Evolutionary conservation across 805 yeast species (phyloP), one percentile per base, ranked within the genome.

Genomic region (Candida cerambycidarum): DNA sequence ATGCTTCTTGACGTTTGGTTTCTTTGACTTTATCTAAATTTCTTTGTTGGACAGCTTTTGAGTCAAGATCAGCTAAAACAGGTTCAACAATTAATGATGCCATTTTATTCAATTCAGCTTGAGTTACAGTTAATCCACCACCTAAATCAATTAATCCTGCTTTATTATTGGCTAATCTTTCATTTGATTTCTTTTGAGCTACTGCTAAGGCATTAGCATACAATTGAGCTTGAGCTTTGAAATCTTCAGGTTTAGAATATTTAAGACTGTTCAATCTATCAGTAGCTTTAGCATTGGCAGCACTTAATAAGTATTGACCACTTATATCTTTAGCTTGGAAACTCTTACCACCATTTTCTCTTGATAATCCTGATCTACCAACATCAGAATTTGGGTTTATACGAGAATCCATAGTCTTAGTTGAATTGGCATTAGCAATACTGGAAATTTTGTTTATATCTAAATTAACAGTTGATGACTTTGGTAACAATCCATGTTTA

Each of bases 21-120:
- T 60, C 62, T 30, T 58, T 56, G 25, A 62, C 57, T 37, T 61
- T 60, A 46, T 67, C 69, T 34, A 63, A 62, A 52, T 70, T 73
- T 45, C 95, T 79, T 65, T 88, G 92, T 37, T 78, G 75, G 16
- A 64, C 71, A 15, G 95, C 95, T 57, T 85, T 83, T 35, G 71
- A 64, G 53, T 78, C 72, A 55, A 92, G 79, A 61, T 88, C 90
- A 30, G 71, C 74, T 55, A 92, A 69, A 4, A 92, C 89, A 7
- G 99, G 99, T 51, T 78, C 74, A 44, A 93, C 96, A 56, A 86
- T 73, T 36, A 81, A 75, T 46, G 80, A 68, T 15, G 99, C 98
- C 69, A 92, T 78, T 39, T 75, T 75, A 50, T 87, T 84, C 47
- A 93, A 78, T 56, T 90, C 97, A 15, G 71, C 76, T 46, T 76